phyloP scores from a whole-genome alignment of 208 protist species.

The Leishmania gerbilli region DNA sequence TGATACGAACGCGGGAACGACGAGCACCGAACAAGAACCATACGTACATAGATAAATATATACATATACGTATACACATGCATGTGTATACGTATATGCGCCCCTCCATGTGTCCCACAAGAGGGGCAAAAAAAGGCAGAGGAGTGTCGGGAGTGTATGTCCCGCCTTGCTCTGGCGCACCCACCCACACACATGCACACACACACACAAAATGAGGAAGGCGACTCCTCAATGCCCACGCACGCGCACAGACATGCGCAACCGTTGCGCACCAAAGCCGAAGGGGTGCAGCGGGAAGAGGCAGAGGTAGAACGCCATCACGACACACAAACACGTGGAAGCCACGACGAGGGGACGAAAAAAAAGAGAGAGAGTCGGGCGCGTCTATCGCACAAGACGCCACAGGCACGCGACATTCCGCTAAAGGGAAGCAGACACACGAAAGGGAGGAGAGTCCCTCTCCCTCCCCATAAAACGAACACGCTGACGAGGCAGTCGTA shows the following conservation, averaged over 20 bases:
- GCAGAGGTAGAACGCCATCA: neutral
- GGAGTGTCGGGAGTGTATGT: too few relatives aligned
- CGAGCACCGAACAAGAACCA: neutral
- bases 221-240: neutral
- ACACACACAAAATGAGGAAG: neutral
- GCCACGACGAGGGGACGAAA: neutral
- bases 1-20: neutral
- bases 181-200: neutral
- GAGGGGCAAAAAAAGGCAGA: neutral
- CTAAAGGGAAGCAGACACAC: neutral
- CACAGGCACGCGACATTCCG: neutral
- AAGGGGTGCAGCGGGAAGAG: neutral
- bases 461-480: neutral
- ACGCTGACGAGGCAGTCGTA: neutral
- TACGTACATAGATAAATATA: neutral
- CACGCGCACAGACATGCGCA: neutral
- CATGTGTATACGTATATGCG: neutral
- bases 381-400: too few relatives aligned
- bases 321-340: neutral
- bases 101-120: neutral
- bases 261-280: neutral
- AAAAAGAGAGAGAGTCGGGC: neutral
- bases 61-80: neutral
- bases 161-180: neutral
- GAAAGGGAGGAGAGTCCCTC: neutral